These are phyloP conservation scores for Colletotrichum orbiculare DNA, from an alignment of 2,329 filamentous ascomycete species.

Conservation along the genomic window DNA sequence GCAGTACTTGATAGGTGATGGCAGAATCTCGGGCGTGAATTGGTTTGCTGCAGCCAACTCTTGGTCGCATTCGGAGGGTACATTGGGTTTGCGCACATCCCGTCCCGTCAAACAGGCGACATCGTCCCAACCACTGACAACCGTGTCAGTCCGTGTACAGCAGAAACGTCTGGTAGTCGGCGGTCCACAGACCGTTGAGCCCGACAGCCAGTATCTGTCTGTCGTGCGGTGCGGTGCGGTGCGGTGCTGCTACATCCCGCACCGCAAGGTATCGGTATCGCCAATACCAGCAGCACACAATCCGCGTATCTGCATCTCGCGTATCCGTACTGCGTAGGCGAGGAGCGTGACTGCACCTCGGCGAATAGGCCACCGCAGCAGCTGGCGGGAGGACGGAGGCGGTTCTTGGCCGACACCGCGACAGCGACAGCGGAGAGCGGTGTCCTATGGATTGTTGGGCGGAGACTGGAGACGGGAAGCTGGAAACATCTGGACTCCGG, in stretches of 20 bases:
- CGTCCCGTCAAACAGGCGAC: not conserved
- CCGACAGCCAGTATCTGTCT: too few species aligned
- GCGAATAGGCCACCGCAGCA: not conserved
- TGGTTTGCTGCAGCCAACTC: constrained; percentile 25
- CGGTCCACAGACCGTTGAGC: not conserved
- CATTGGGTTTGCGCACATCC: not conserved
- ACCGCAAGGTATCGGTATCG: too few species aligned
- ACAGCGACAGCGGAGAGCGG: constrained; percentile 13
- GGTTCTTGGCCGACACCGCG: constrained; percentile 19
- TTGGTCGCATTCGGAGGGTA: constrained; percentile 12
- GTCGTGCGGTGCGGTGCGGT: too few species aligned
- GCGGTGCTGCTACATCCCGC: too few species aligned
- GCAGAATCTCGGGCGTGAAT: constrained; percentile 27
- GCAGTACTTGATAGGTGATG: constrained; percentile 2
- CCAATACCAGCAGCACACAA: not conserved
- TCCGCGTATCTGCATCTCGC: constrained; percentile 28
- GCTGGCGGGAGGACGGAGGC: not conserved
- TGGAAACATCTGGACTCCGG: constrained; percentile 31
- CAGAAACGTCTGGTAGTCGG: constrained; percentile 4
- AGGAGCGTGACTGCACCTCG: constrained; percentile 11
- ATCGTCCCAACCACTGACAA: constrained; percentile 20
- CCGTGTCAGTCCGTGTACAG: constrained; percentile 24
- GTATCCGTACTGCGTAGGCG: constrained; percentile 1
- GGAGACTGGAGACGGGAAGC: constrained; percentile 16
- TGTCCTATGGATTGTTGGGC: constrained; percentile 8